A percentile compares a stretch with the other conserved stretches of the same genome.
These are phyloP conservation scores for Metahyphopichia silvanorum DNA, from an alignment of 805 yeast genomes.

Conservation along the genomic window DNA sequence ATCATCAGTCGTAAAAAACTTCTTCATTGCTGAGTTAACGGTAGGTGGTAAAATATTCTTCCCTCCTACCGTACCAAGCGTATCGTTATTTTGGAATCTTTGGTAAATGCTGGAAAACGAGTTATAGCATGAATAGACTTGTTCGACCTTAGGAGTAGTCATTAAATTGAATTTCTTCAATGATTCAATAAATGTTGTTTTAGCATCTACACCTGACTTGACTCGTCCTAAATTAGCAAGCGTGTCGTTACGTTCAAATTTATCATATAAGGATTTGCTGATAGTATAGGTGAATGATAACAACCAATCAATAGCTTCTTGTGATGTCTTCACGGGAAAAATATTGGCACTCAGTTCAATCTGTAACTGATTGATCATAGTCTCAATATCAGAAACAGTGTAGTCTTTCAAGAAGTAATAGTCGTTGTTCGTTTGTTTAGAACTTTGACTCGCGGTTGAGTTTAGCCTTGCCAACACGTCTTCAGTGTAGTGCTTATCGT, in stretches of 20 bases:
- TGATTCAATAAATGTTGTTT: constrained; percentile 47
- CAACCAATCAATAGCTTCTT: constrained; percentile 51
- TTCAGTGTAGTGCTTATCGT: constrained; percentile 44
- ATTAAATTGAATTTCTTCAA: constrained; percentile 56
- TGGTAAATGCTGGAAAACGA: constrained; percentile 31
- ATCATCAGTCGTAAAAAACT: constrained; percentile 47
- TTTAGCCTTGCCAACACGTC: constrained; percentile 23
- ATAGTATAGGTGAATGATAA: constrained; percentile 57
- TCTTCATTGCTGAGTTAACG: constrained; percentile 46
- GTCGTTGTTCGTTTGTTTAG: constrained; percentile 4
- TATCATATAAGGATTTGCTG: constrained; percentile 51
- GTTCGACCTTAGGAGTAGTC: constrained; percentile 50
- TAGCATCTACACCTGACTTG: constrained; percentile 49
- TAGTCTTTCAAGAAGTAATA: constrained; percentile 5
- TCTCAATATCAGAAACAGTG: constrained; percentile 34
- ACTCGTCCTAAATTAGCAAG: constrained; percentile 54
- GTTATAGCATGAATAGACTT: constrained; percentile 39
- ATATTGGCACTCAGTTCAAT: constrained; percentile 46
- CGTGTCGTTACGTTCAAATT: constrained; percentile 49
- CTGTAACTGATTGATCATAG: constrained; percentile 43
- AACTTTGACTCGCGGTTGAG: constrained; percentile 3
- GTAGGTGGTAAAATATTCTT: constrained; percentile 48
- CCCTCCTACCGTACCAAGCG: constrained; percentile 38
- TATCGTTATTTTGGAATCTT: constrained; percentile 17
- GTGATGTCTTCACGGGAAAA: constrained; percentile 45